Base-by-base conservation (phyloP, 164 flowering plant species). In the Paratinospora sagittata region DNA sequence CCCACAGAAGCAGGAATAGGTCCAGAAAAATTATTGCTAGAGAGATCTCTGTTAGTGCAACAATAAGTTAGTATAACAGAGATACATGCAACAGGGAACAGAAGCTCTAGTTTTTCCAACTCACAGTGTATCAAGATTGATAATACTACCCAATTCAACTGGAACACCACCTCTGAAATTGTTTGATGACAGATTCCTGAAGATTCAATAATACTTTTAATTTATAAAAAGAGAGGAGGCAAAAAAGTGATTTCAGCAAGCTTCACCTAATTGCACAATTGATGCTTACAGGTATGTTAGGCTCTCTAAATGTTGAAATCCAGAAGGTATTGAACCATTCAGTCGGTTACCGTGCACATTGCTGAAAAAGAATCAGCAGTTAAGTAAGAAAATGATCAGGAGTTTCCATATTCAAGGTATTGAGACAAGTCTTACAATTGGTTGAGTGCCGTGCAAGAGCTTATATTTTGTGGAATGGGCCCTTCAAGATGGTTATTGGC, bases 101-200 rank as follows among this genome's bases (percentile, higher is more conserved):
- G 16, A 65, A n/a, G 0, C 43, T 47, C 6, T 16, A 19, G 2
- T 68, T 1, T 0, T 19, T 33, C 8, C 27, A 34, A 79, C 91
- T 77, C 83, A 94, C 98, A 94, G 65, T 8, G 93, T 92, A 63
- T 94, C 98, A 52, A 92, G 92, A 76, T 94, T 94, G 70, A 89
- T 77, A n/a, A 90, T 90, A 30, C 78, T 84, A 3, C 98, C 98
- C 63, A 94, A 69, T 78, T 89, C 90, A 63, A 72, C 49, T 1
- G 97, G 96, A 64, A 94, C 84, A 69, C 70, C 74, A 16, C 97
- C 98, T 39, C 73, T 84, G 74, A 94, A 94, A 67, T 85, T 76
- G 76, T 94, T 94, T 0, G 84, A 81, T 3, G 98, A 94, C 10
- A 94, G 84, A 78, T 94, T 94, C 69, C 98, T 94, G 80, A 0